Percentiles rank a stretch among this genome's conserved stretches.
phyloP scores from a whole-genome alignment of 2,329 filamentous ascomycete species.

The Talaromyces atroroseus region DNA sequence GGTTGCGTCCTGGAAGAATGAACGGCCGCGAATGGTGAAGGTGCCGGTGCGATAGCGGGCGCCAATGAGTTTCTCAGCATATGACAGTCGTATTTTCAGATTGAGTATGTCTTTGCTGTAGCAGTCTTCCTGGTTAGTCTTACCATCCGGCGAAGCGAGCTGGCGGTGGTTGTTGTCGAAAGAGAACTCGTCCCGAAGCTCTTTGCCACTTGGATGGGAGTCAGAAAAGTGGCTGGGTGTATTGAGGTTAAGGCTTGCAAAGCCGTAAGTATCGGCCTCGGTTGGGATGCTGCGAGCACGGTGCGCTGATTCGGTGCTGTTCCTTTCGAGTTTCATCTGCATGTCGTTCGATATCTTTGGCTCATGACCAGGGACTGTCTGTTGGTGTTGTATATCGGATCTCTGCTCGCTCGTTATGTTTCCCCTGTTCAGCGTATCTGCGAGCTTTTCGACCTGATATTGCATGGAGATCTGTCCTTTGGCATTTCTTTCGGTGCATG shows the following conservation, averaged over 20 bases:
- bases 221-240: not conserved
- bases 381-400: not conserved
- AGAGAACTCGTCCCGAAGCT: not conserved
- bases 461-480: constrained; percentile 7
- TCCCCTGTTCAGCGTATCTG: not conserved
- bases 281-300: not conserved
- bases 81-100: constrained; percentile 3
- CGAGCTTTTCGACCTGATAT: not conserved
- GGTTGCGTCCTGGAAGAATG: constrained; percentile 7
- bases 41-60: not conserved
- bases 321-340: not conserved
- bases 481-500: constrained; percentile 1
- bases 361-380: not conserved
- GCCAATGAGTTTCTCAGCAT: constrained; percentile 8
- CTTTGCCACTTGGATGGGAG: not conserved
- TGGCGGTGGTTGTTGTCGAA: not conserved
- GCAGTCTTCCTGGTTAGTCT: not conserved
- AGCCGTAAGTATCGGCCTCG: not conserved
- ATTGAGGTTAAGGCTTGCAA: not conserved
- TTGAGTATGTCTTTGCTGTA: not conserved
- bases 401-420: not conserved
- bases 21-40: not conserved
- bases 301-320: not conserved
- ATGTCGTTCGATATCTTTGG: not conserved
- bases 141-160: not conserved